A percentile compares a stretch with the other conserved stretches of the same genome.
phyloP scores from a whole-genome alignment of 2,329 filamentous ascomycete species.

The Gaeumannomyces sp. region DNA sequence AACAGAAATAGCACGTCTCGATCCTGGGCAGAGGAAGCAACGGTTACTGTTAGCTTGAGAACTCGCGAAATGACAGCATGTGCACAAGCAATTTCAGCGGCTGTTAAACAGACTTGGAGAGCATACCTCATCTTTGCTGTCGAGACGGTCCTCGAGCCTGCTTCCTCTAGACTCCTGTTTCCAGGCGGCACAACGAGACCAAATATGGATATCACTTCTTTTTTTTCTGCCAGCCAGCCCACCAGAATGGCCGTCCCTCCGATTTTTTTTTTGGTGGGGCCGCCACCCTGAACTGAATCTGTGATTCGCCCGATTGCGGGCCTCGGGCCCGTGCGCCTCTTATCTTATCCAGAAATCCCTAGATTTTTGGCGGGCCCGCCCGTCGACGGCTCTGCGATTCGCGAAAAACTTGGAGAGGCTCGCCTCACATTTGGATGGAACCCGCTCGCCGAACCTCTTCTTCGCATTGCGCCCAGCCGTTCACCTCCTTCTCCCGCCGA shows the following conservation, averaged over 20 bases:
- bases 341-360: not conserved
- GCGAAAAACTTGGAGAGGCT: not conserved
- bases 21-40: slow-evolving; percentile 30
- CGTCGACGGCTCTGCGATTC: not conserved
- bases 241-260: not conserved
- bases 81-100: too few relatives aligned
- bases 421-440: not conserved
- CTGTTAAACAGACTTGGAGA: not conserved
- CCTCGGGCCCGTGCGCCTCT: not conserved
- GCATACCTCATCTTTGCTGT: slow-evolving; percentile 16
- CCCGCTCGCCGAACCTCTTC: too few relatives aligned
- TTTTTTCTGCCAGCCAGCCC: slow-evolving; percentile 7
- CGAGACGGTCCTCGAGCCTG: slow-evolving; percentile 17
- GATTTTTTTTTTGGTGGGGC: slow-evolving; percentile 17
- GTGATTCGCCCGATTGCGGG: not conserved
- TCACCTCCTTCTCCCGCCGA: not conserved
- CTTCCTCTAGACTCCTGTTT: slow-evolving; percentile 16
- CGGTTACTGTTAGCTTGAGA: not conserved
- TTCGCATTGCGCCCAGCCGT: not conserved
- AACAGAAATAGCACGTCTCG: slow-evolving; percentile 66
- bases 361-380: not conserved
- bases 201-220: slow-evolving; percentile 5
- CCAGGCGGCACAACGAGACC: not conserved
- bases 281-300: not conserved
- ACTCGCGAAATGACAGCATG: not conserved